Percentiles rank a stretch among this genome's conserved stretches.
phyloP scores from a whole-genome alignment of 179 eudicot genomes.

The Nepenthes alata region DNA sequence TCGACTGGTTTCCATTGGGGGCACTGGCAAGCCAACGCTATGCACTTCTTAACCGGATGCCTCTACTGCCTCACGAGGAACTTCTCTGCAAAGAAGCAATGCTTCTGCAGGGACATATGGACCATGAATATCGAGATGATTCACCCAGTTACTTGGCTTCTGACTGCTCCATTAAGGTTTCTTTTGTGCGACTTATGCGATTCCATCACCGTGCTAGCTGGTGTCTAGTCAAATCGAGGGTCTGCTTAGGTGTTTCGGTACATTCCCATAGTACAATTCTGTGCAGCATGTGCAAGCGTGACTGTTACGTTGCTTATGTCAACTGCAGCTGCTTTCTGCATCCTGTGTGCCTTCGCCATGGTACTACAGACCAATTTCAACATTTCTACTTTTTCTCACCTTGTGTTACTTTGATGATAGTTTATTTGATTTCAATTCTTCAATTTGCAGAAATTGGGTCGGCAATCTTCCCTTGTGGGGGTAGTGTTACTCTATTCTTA shows the following conservation, averaged over 20 bases:
- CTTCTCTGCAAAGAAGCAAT: slow-evolving; percentile 97
- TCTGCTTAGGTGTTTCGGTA: slow-evolving; percentile 29
- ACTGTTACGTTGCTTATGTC: slow-evolving; percentile 75
- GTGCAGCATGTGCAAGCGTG: slow-evolving; percentile 93
- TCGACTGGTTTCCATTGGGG: slow-evolving; percentile 93
- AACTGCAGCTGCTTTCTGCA: slow-evolving; percentile 70
- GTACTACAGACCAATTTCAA: slow-evolving; percentile 22
- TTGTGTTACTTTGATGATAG: not conserved
- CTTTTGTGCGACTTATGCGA: slow-evolving; percentile 65
- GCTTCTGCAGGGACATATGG: slow-evolving; percentile 34
- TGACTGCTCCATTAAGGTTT: slow-evolving; percentile 43
- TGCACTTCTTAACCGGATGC: slow-evolving; percentile 78
- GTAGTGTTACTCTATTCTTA: slow-evolving; percentile 33
- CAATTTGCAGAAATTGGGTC: slow-evolving; percentile 31
- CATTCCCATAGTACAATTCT: slow-evolving; percentile 63
- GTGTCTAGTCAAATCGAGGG: slow-evolving; percentile 44
- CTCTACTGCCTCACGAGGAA: slow-evolving; percentile 91
- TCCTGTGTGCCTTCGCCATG: slow-evolving; percentile 87
- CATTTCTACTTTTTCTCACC: not conserved
- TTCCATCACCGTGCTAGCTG: slow-evolving; percentile 90
- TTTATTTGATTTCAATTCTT: slow-evolving; percentile 3
- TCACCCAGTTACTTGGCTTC: slow-evolving; percentile 27
- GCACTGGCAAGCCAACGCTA: slow-evolving; percentile 81
- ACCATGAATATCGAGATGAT: slow-evolving; percentile 26
- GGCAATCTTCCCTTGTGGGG: slow-evolving; percentile 57